Percentiles rank a stretch among this genome's conserved stretches.
Evolutionary conservation across 331 rosid species (phyloP).

Genomic region (Erythrophleum ivorense): DNA sequence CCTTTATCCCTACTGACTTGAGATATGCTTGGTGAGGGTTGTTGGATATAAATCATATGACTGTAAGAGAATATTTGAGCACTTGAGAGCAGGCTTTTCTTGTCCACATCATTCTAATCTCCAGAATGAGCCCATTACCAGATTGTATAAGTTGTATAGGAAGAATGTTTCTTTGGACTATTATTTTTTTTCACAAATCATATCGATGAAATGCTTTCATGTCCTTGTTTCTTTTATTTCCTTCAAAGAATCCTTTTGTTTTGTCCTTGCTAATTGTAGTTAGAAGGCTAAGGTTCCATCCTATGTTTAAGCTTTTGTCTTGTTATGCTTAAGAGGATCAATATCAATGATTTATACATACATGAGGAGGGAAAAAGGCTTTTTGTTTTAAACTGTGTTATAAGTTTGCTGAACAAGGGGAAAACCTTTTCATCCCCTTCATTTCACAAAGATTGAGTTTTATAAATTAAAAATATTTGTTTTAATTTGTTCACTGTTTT

Average conservation of each 20-base stretch:
- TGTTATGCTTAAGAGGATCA: not conserved
- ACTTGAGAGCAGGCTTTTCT: not conserved
- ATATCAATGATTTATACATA: not conserved
- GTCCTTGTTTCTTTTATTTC: not conserved
- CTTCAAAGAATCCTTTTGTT: not conserved
- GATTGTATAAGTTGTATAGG: not conserved
- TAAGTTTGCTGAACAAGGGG: not conserved
- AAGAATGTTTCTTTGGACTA: not conserved
- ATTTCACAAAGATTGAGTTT: not conserved
- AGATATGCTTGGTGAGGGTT: not conserved
- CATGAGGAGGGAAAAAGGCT: not conserved
- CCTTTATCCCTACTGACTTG: not conserved
- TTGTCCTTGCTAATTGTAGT: not conserved
- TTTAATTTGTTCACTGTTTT: not conserved
- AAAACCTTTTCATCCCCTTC: not conserved
- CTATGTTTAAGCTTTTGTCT: no score
- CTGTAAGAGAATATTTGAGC: not conserved
- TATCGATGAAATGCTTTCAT: not conserved
- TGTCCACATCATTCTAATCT: not conserved
- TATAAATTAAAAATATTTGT: not conserved
- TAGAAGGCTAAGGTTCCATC: not conserved
- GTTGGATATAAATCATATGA: not conserved
- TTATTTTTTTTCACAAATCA: not conserved
- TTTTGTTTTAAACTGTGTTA: not conserved
- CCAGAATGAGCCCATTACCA: not conserved